Evolutionary conservation across 352 stramenopile genomes (phyloP).

Genomic region (Pythium utonaiense): DNA sequence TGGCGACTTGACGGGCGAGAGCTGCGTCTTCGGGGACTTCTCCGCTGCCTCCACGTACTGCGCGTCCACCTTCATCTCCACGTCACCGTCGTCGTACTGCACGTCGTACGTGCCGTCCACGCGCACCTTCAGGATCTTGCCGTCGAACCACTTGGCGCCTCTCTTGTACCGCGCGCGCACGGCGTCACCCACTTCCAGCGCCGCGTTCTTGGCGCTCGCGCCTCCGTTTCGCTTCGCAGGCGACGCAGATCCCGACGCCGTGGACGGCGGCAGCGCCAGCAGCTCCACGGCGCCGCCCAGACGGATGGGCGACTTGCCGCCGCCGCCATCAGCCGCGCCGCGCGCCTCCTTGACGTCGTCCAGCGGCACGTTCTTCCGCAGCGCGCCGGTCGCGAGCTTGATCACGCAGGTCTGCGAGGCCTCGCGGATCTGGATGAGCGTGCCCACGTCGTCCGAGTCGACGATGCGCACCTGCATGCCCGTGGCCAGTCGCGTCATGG

Average conservation of each 20-base stretch:
- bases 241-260: neutral
- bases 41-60: slow-evolving; percentile 10
- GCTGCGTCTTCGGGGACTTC: slow-evolving; percentile 6
- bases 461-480: slow-evolving; percentile 57
- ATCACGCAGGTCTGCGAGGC: slow-evolving; percentile 61
- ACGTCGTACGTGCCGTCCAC: slow-evolving; percentile 72
- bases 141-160: slow-evolving; percentile 43
- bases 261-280: slow-evolving; percentile 16
- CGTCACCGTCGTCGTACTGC: slow-evolving; percentile 63
- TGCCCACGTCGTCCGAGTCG: slow-evolving; percentile 45
- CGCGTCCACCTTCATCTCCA: slow-evolving; percentile 33
- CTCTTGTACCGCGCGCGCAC: slow-evolving; percentile 49
- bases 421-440: slow-evolving; percentile 62
- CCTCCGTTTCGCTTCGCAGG: neutral
- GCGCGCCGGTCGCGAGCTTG: slow-evolving; percentile 47
- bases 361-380: slow-evolving; percentile 70
- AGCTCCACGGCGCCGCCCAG: slow-evolving; percentile 15
- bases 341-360: slow-evolving; percentile 52
- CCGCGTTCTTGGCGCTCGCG: neutral
- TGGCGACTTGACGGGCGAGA: slow-evolving; percentile 23
- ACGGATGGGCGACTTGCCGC: slow-evolving; percentile 43
- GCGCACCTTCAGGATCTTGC: slow-evolving; percentile 47
- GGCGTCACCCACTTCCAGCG: slow-evolving; percentile 24
- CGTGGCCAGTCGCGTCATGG: slow-evolving; percentile 43
- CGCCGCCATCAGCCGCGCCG: slow-evolving; percentile 19